Base-by-base conservation (phyloP, 495 filamentous ascomycete genomes). In the Podospora pseudoanserina region DNA sequence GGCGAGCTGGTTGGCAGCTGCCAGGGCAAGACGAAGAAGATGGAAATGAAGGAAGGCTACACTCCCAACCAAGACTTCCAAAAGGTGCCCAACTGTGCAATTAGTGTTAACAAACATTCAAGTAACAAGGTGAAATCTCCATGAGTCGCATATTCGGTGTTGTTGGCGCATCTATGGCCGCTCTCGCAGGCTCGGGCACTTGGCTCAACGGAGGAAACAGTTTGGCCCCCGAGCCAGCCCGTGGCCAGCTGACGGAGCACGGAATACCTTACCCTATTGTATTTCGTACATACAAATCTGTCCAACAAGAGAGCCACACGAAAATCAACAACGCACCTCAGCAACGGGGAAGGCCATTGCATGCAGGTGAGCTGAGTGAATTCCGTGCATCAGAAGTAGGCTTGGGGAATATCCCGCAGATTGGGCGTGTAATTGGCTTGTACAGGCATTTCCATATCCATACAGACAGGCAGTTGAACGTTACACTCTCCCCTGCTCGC, bases 201-300 rank as follows among this genome's bases (percentile, higher is more conserved):
- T 49, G 39, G 7, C 39, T 49, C 39, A 49, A 11, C 15, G 39
- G 13, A 13, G 39, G 39, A 49, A 49, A 16, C 15, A 11, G 39
- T 9, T 58, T 58, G n/a, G 55, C n/a, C 23, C 23, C 55, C 55
- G 55, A 58, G 18, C 55, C n/a, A 13, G 55, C 23, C 55, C n/a
- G 55, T 58, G 55, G 55, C 55, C 55, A 58, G 55, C 55, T 58
- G 55, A 58, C 55, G 1, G 23, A 26, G 55, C 55, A 58, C n/a
- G 55, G 55, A 58, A 26, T 58, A 7, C n/a, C 55, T 23, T 6
- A 23, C 23, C 23, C 23, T 23, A 23, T 23, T 23, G 23, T 23
- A 23, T 1, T 23, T 23, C 23, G 23, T 23, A 23, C 23, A 23
- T 23, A 58, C 55, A 9, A 58, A 58, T 58, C n/a, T 19, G n/a